These are phyloP conservation scores for Beauveria medogensis DNA, from an alignment of 2,329 filamentous ascomycete species.

Conservation along the genomic window DNA sequence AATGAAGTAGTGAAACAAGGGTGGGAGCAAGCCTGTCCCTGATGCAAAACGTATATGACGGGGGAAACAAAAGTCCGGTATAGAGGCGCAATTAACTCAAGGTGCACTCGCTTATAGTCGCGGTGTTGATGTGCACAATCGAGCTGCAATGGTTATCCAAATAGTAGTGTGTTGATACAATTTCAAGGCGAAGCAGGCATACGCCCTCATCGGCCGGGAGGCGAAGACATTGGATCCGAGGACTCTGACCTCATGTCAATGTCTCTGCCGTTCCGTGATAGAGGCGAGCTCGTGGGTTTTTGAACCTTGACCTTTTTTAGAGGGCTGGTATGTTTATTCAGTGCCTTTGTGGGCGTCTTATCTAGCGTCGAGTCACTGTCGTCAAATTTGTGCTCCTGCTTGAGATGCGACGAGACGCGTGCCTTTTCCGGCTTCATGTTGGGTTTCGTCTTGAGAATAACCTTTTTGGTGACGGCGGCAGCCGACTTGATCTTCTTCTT, in stretches of 20 bases:
- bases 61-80: not conserved
- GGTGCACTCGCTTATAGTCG: not conserved
- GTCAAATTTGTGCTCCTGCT: constrained; percentile 37
- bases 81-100: not conserved
- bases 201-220: constrained; percentile 24
- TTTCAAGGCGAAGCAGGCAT: not conserved
- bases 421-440: constrained; percentile 47
- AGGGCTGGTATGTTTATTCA: constrained; percentile 30
- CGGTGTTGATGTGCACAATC: not conserved
- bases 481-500: constrained; percentile 51
- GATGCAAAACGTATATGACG: constrained; percentile 7
- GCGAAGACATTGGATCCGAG: constrained; percentile 48
- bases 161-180: not conserved
- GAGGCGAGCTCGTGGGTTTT: constrained; percentile 41
- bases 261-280: constrained; percentile 41
- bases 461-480: constrained; percentile 38
- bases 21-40: constrained; percentile 6
- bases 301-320: constrained; percentile 36
- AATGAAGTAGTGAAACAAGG: not conserved
- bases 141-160: constrained; percentile 8
- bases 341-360: constrained; percentile 27
- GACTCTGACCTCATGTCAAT: constrained; percentile 48
- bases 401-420: constrained; percentile 42
- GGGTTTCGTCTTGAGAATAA: constrained; percentile 46
- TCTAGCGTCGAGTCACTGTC: constrained; percentile 18